Percentiles rank a stretch among this genome's conserved stretches.
Evolutionary conservation across 495 filamentous ascomycete genomes (phyloP).

Genomic region (Polyplosphaeria fusca): DNA sequence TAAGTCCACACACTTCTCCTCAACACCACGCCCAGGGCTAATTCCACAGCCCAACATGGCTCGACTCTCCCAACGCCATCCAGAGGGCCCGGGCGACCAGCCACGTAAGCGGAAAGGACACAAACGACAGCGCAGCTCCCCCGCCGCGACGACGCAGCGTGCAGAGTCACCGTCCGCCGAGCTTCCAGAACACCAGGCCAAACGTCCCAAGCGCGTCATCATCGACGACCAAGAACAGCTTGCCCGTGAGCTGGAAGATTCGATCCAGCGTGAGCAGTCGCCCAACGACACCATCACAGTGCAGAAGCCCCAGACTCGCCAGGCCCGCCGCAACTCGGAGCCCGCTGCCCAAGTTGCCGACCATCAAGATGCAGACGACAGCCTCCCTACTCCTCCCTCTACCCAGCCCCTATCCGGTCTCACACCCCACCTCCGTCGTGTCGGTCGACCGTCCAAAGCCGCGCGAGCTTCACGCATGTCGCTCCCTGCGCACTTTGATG

Average conservation of each 20-base stretch:
- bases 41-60: constrained; percentile 7
- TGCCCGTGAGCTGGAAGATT: constrained; percentile 20
- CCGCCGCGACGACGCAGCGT: constrained; percentile 4
- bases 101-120: constrained; percentile 5
- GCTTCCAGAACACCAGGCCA: background rate
- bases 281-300: background rate
- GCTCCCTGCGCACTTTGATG: constrained; percentile 15
- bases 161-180: constrained; percentile 10
- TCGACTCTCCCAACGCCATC: constrained; percentile 26
- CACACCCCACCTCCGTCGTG: constrained; percentile 25
- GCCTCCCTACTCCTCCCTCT: constrained; percentile 1
- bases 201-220: constrained; percentile 18
- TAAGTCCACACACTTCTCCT: too few relatives aligned
- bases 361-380: constrained; percentile 5
- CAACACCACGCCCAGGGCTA: too few relatives aligned
- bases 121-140: background rate
- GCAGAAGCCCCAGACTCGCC: background rate
- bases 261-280: constrained; percentile 7
- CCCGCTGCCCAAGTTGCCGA: constrained; percentile 2
- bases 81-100: constrained; percentile 26
- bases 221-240: constrained; percentile 24
- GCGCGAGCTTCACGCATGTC: constrained; percentile 23
- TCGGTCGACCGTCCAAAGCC: constrained; percentile 13
- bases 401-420: constrained; percentile 21
- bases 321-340: constrained; percentile 19